Evolutionary conservation across 805 yeast species (phyloP).

Genomic region (Candida maris): DNA sequence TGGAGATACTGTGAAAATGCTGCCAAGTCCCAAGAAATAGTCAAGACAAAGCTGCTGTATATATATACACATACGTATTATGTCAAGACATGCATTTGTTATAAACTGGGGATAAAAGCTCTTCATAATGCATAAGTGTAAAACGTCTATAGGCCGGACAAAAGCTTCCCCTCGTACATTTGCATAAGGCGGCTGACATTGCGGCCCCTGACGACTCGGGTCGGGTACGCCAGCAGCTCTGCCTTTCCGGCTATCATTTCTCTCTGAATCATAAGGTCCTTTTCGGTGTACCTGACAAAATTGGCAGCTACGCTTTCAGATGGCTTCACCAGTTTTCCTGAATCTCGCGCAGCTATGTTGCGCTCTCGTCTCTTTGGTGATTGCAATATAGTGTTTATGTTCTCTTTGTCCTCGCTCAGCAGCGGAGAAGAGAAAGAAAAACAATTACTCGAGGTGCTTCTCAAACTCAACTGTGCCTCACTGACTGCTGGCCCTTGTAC

Average conservation of each 20-base stretch:
- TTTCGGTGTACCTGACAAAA: slow-evolving; percentile 30
- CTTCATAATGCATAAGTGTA: slow-evolving; percentile 2
- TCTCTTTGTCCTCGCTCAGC: slow-evolving; percentile 12
- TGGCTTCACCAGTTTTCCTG: slow-evolving; percentile 23
- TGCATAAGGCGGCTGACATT: slow-evolving; percentile 50
- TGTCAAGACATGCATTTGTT: background rate
- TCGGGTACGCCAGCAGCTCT: slow-evolving; percentile 4
- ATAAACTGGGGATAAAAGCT: too few species aligned
- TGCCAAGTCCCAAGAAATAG: slow-evolving; percentile 26
- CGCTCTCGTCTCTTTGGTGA: background rate
- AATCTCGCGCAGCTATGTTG: slow-evolving; percentile 5
- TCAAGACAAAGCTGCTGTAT: too few species aligned
- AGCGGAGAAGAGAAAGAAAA: background rate
- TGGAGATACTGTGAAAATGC: slow-evolving; percentile 37
- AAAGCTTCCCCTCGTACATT: slow-evolving; percentile 45
- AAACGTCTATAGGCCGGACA: slow-evolving; percentile 6
- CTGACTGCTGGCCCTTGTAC: slow-evolving; percentile 11
- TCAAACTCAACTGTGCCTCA: slow-evolving; percentile 4
- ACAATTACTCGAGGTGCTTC: background rate
- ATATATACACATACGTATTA: background rate
- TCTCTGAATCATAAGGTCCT: slow-evolving; percentile 26
- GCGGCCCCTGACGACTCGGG: slow-evolving; percentile 41
- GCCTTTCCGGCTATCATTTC: slow-evolving; percentile 7
- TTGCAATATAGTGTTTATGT: slow-evolving; percentile 1
- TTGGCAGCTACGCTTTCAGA: slow-evolving; percentile 23